phyloP scores from a whole-genome alignment of 306 rosid species.

The Cyamopsis tetragonoloba region DNA sequence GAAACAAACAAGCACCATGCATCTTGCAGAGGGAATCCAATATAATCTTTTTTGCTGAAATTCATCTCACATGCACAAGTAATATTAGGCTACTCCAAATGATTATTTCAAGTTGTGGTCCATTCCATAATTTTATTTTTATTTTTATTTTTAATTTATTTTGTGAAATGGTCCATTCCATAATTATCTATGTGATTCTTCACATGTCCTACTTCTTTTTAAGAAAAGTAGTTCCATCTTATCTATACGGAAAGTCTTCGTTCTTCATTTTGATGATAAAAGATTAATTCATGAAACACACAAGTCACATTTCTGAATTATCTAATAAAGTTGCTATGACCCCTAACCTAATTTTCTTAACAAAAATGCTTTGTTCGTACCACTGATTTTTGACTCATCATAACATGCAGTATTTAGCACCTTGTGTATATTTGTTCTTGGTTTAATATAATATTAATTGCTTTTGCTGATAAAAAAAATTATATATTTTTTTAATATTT shows the following conservation, averaged over 20 bases:
- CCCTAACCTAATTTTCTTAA: slow-evolving; percentile 2
- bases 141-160: slow-evolving; percentile 4
- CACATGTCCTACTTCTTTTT: slow-evolving; percentile 27
- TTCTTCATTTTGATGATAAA: slow-evolving; percentile 9
- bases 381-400: not conserved
- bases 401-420: not conserved
- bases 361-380: not conserved
- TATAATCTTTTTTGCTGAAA: not conserved
- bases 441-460: no score
- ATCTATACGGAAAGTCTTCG: slow-evolving; percentile 18
- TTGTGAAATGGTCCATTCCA: slow-evolving; percentile 31
- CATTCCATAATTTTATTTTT: slow-evolving; percentile 19
- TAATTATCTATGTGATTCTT: not conserved
- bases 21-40: not conserved
- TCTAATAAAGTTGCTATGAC: slow-evolving; percentile 23
- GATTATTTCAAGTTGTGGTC: slow-evolving; percentile 23
- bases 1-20: no score
- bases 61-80: not conserved
- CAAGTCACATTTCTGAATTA: not conserved
- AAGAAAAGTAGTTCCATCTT: slow-evolving; percentile 29
- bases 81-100: not conserved
- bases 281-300: slow-evolving; percentile 8
- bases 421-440: no score
- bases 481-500: no score
- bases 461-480: no score